phyloP scores from a whole-genome alignment of 164 flowering plant species.

The Euptelea pleiosperma region DNA sequence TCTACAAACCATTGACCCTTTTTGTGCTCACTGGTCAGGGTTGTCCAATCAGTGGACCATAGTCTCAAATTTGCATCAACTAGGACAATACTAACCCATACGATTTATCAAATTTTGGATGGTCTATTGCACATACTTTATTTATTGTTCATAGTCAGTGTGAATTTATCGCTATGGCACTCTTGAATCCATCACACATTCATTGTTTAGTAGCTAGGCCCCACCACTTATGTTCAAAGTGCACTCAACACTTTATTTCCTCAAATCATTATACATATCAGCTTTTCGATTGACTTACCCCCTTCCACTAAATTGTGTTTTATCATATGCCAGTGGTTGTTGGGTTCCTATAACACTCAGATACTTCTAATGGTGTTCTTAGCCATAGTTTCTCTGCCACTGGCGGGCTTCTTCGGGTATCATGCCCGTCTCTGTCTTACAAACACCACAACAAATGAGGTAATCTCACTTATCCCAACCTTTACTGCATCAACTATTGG shows the following conservation, averaged over 20 bases:
- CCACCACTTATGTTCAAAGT: neutral
- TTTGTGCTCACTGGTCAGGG: too few species aligned
- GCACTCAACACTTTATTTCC: neutral
- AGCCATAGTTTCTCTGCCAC: slow-evolving; percentile 62
- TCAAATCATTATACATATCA: neutral
- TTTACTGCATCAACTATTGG: neutral
- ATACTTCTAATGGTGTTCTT: slow-evolving; percentile 88
- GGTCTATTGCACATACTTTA: neutral
- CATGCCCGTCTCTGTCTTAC: slow-evolving; percentile 78
- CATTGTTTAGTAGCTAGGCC: neutral
- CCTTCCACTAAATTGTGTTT: neutral
- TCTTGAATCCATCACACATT: neutral
- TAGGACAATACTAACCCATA: neutral
- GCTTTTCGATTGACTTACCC: slow-evolving; percentile 6
- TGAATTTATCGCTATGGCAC: neutral
- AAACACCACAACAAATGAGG: slow-evolving; percentile 97
- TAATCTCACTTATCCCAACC: slow-evolving; percentile 15
- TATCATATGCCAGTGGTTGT: slow-evolving; percentile 68
- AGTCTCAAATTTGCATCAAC: neutral
- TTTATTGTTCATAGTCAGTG: neutral
- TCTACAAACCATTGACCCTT: too few species aligned
- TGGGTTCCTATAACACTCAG: slow-evolving; percentile 83
- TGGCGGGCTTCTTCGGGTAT: slow-evolving; percentile 85
- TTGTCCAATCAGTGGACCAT: too few species aligned
- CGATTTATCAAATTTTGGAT: neutral